Conservation (phyloP, 352 stramenopile genomes). For the Globisporangium yorkense region DNA sequence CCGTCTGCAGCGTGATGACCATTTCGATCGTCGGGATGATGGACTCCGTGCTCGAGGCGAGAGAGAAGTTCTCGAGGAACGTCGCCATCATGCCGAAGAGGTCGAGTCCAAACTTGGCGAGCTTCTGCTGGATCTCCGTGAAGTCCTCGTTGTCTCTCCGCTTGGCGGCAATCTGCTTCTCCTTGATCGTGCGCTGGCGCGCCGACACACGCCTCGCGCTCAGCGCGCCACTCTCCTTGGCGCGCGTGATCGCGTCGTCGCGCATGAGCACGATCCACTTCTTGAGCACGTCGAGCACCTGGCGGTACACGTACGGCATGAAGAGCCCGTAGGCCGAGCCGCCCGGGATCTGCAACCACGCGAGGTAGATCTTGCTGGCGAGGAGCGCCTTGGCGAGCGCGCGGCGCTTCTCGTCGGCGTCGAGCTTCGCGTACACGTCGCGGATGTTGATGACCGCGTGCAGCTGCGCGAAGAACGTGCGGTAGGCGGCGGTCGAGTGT, state of each 20-base stretch:
- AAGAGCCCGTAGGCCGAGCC: conserved; percentile 78
- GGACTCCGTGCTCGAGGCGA: conserved; percentile 63
- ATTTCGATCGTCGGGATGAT: conserved; percentile 72
- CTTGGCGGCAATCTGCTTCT: conserved; percentile 12
- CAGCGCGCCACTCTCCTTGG: conserved; percentile 1
- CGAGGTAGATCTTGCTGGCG: conserved; percentile 69
- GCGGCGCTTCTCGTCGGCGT: conserved; percentile 25
- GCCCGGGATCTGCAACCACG: conserved; percentile 78
- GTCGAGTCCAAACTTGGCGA: conserved; percentile 47
- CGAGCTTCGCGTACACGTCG: conserved; percentile 41
- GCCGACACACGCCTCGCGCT: conserved; percentile 2
- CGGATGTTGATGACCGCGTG: conserved; percentile 54
- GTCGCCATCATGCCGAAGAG: conserved; percentile 50
- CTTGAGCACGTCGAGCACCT: conserved; percentile 73
- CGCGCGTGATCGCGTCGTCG: conserved; percentile 5
- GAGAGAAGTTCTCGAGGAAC: conserved; percentile 55
- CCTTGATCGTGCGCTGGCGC: conserved; percentile 10
- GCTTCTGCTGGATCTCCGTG: conserved; percentile 21
- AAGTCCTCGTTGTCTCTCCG: conserved; percentile 18
- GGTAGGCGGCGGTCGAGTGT: conserved; percentile 41
- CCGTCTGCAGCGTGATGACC: conserved; percentile 55
- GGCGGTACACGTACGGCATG: conserved; percentile 81
- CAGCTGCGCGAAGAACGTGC: conserved; percentile 55
- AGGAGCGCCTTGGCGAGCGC: conserved; percentile 56
- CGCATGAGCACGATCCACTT: conserved; percentile 59